phyloP scores from a whole-genome alignment of 2,329 filamentous ascomycete species.

The Leptographium flavum region DNA sequence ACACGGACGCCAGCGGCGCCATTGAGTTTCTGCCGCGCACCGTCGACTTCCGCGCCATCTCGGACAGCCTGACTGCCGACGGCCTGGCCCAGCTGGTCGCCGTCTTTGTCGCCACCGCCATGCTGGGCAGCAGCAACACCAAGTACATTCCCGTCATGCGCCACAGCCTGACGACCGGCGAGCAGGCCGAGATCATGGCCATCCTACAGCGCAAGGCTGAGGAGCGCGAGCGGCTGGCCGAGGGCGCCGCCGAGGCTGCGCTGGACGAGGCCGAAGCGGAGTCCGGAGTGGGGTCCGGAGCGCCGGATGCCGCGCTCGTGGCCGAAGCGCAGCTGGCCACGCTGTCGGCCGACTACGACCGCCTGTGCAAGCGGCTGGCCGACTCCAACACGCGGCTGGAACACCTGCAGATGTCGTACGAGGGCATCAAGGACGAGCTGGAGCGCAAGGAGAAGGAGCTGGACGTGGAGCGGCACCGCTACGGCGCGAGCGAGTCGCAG shows the following conservation, averaged over 20 bases:
- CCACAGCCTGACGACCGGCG: slow-evolving; percentile 17
- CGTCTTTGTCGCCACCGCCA: slow-evolving; percentile 24
- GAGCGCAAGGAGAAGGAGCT: slow-evolving; percentile 40
- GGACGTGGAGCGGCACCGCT: slow-evolving; percentile 36
- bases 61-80: slow-evolving; percentile 11
- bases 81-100: slow-evolving; percentile 9
- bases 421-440: slow-evolving; percentile 50
- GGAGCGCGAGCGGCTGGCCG: slow-evolving; percentile 22
- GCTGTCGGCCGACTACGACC: slow-evolving; percentile 35
- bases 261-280: slow-evolving; percentile 21
- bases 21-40: slow-evolving; percentile 12
- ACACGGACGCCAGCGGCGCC: slow-evolving; percentile 11
- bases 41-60: slow-evolving; percentile 11
- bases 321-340: slow-evolving; percentile 40
- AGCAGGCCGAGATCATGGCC: slow-evolving; percentile 31
- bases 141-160: slow-evolving; percentile 19
- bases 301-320: slow-evolving; percentile 39
- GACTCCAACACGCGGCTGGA: slow-evolving; percentile 46
- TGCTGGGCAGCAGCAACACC: slow-evolving; percentile 17
- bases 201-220: slow-evolving; percentile 32
- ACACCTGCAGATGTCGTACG: slow-evolving; percentile 45
- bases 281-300: not conserved
- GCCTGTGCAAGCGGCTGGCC: slow-evolving; percentile 40
- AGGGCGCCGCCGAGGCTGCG: slow-evolving; percentile 22
- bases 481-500: slow-evolving; percentile 37